These are phyloP conservation scores for Plenodomus tracheiphilus DNA, from an alignment of 2,329 filamentous ascomycete genomes.

Conservation along the genomic window DNA sequence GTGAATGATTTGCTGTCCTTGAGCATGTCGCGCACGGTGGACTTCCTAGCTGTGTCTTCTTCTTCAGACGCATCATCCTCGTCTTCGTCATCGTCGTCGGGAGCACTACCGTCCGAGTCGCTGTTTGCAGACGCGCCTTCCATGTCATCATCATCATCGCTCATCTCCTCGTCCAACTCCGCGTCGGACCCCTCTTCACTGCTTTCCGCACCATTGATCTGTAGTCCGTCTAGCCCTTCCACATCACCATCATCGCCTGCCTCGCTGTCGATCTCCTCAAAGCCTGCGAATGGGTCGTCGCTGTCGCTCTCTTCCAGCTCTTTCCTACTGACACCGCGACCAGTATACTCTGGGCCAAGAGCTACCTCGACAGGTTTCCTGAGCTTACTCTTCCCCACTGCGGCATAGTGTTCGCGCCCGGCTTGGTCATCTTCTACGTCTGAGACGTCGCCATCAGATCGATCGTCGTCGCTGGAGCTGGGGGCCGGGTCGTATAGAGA, in stretches of 20 bases:
- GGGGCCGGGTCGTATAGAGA: slow-evolving; percentile 61
- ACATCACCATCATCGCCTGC: slow-evolving; percentile 44
- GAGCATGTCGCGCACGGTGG: slow-evolving; percentile 69
- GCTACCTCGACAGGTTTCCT: slow-evolving; percentile 70
- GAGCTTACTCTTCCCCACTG: slow-evolving; percentile 83
- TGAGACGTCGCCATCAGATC: slow-evolving; percentile 52
- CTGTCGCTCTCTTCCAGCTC: slow-evolving; percentile 60
- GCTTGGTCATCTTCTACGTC: slow-evolving; percentile 52
- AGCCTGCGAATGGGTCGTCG: slow-evolving; percentile 54
- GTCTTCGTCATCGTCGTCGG: slow-evolving; percentile 50
- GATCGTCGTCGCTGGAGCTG: slow-evolving; percentile 60
- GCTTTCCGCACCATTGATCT: slow-evolving; percentile 4
- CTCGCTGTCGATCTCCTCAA: slow-evolving; percentile 46
- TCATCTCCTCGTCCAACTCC: slow-evolving; percentile 43
- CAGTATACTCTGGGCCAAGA: slow-evolving; percentile 79
- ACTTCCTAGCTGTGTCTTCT: slow-evolving; percentile 45
- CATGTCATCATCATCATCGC: slow-evolving; percentile 43
- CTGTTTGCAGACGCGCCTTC: slow-evolving; percentile 51
- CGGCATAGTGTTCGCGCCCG: slow-evolving; percentile 84
- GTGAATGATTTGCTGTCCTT: slow-evolving; percentile 67
- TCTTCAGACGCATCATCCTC: slow-evolving; percentile 52
- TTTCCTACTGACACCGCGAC: slow-evolving; percentile 72
- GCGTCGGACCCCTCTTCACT: slow-evolving; percentile 44
- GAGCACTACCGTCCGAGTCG: slow-evolving; percentile 56
- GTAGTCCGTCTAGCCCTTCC: slow-evolving; percentile 20